These are phyloP conservation scores for Aspergillus panamensis DNA, from an alignment of 495 filamentous ascomycete genomes.

Conservation along the genomic window DNA sequence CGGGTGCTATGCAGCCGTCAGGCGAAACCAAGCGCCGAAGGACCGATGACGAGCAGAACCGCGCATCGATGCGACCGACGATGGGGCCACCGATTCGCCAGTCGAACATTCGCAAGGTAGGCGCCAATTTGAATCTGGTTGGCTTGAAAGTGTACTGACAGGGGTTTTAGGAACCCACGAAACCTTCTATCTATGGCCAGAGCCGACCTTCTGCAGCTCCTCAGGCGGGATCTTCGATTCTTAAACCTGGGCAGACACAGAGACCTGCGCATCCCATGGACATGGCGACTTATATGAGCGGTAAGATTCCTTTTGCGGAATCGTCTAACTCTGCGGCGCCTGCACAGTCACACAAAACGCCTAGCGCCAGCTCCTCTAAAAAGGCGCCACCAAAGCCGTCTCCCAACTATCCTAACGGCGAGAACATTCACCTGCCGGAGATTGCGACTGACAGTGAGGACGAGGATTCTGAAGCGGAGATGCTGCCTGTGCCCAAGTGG, in stretches of 20 bases:
- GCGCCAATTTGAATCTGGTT: background rate
- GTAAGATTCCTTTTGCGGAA: conserved; percentile 84
- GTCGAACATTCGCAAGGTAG: conserved; percentile 57
- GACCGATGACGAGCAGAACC: conserved; percentile 56
- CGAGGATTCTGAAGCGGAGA: conserved; percentile 61
- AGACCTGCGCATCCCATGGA: conserved; percentile 67
- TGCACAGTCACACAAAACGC: conserved; percentile 55
- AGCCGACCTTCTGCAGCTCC: conserved; percentile 52
- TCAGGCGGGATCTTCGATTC: conserved; percentile 36
- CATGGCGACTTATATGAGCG: conserved; percentile 77
- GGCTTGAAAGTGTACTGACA: conserved; percentile 19
- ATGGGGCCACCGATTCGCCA: conserved; percentile 83
- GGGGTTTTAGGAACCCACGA: conserved; percentile 49
- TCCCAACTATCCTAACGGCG: conserved; percentile 74
- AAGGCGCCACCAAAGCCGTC: conserved; percentile 58
- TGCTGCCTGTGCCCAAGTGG: conserved; percentile 71
- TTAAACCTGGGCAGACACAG: conserved; percentile 44
- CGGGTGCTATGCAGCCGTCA: conserved; percentile 43
- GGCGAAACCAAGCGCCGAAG: conserved; percentile 55
- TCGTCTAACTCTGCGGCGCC: conserved; percentile 48
- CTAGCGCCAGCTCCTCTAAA: conserved; percentile 39
- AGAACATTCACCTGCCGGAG: conserved; percentile 81
- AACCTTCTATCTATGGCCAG: conserved; percentile 61
- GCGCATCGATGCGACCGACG: conserved; percentile 48
- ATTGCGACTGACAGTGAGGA: conserved; percentile 87